Conservation (phyloP, 768 basidiomycete genomes). For the Leccinum subtestaceum region DNA sequence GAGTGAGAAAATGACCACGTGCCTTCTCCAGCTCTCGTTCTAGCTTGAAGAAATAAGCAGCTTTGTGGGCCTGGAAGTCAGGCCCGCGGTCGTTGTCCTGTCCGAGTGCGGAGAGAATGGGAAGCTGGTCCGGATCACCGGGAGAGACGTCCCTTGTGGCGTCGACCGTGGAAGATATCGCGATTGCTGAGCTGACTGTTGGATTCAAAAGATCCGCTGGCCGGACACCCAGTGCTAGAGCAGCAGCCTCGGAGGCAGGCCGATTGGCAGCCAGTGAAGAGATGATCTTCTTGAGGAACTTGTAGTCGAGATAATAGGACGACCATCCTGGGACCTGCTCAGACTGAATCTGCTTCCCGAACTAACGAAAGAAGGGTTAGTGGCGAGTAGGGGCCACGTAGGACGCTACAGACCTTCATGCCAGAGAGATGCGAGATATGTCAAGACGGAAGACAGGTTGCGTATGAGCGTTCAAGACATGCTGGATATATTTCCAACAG, state of each 20-base stretch:
- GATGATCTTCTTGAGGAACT: conserved; percentile 97
- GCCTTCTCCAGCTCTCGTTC: conserved; percentile 98
- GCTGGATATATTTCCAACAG: conserved; percentile 18
- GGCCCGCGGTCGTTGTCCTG: conserved; percentile 74
- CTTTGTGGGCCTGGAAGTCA: conserved; percentile 91
- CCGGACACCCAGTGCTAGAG: conserved; percentile 78
- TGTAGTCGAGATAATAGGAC: conserved; percentile 94
- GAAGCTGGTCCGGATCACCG: conserved; percentile 49
- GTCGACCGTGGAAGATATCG: conserved; percentile 20
- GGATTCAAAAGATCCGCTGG: conserved; percentile 51
- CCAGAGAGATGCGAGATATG: conserved; percentile 15
- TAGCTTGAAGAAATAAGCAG: conserved; percentile 98
- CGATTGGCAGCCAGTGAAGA: conserved; percentile 89
- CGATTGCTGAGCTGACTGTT: conserved; percentile 33
- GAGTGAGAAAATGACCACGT: conserved; percentile 17
- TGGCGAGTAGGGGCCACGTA: background rate
- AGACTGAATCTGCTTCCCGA: conserved; percentile 95
- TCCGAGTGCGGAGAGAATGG: conserved; percentile 57
- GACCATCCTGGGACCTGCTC: conserved; percentile 99
- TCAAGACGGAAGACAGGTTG: conserved; percentile 7
- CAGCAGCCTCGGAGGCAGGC: conserved; percentile 86
- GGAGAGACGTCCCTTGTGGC: conserved; percentile 16
- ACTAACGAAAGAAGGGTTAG: conserved; percentile 50
- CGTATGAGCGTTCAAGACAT: conserved; percentile 27
- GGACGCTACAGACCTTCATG: conserved; percentile 30